Conservation (phyloP, 2,329 filamentous ascomycete species). For the Pseudopyrenochaeta lycopersici region DNA sequence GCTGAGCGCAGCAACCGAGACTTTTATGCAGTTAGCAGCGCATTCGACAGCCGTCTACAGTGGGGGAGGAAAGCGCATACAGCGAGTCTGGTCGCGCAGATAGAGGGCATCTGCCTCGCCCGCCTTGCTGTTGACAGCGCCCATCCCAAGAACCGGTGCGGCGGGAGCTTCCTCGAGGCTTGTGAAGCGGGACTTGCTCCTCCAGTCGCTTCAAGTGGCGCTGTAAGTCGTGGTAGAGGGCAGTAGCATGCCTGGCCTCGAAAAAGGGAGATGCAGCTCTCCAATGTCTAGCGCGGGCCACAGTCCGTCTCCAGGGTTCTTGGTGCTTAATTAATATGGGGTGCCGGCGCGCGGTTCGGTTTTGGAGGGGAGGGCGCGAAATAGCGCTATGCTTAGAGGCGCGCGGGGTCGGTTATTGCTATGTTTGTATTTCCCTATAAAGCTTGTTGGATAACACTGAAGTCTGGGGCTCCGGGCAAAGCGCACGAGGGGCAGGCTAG, state of each 20-base stretch:
- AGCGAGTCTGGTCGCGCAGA: constrained; percentile 89
- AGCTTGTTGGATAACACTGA: constrained; percentile 32
- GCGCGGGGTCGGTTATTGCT: constrained; percentile 20
- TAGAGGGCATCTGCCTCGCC: constrained; percentile 81
- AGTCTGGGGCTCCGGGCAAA: too few relatives aligned
- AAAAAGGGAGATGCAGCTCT: constrained; percentile 19
- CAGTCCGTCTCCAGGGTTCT: constrained; percentile 21
- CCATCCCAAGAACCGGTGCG: constrained; percentile 69
- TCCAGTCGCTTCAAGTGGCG: constrained; percentile 33
- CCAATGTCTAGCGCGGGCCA: constrained; percentile 14
- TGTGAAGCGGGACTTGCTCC: constrained; percentile 21
- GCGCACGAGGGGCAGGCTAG: constrained; percentile 5
- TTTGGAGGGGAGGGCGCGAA: constrained; percentile 25
- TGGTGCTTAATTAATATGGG: constrained; percentile 42
- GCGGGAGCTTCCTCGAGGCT: constrained; percentile 13
- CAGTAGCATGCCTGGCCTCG: constrained; percentile 40
- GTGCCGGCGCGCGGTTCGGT: constrained; percentile 32
- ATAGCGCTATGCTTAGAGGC: constrained; percentile 29
- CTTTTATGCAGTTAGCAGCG: constrained; percentile 59
- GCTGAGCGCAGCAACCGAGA: constrained; percentile 84
- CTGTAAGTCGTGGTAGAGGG: constrained; percentile 22
- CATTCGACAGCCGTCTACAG: constrained; percentile 2
- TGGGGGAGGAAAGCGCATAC: constrained; percentile 62
- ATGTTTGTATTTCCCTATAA: constrained; percentile 21
- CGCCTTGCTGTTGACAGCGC: constrained; percentile 86